Conservation (phyloP, 169 alveolate genomes). For the Eimeria acervulina region DNA sequence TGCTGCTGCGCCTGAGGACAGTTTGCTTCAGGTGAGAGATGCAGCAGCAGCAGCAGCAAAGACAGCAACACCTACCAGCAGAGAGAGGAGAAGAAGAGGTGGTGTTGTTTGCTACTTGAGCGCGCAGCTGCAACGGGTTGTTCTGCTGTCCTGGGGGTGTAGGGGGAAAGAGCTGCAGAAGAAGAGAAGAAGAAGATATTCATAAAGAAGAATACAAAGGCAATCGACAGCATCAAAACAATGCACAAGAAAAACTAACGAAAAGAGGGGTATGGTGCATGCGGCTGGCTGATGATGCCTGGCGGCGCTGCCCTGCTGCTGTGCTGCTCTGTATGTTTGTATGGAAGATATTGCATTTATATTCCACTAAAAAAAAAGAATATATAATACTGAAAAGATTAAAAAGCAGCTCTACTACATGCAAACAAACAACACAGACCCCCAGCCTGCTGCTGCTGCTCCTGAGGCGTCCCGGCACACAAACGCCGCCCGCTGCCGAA, state of each 20-base stretch:
- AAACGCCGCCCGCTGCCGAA: constrained; percentile 48
- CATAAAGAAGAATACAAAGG: not conserved
- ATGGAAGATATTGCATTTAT: not conserved
- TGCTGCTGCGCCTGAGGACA: too few relatives aligned
- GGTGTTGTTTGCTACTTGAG: not conserved
- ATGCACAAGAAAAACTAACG: not conserved
- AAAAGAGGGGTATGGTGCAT: constrained; percentile 54
- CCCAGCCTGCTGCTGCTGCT: constrained; percentile 38
- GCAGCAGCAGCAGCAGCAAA: not conserved
- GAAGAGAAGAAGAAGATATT: constrained; percentile 1
- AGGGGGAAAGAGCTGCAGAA: not conserved
- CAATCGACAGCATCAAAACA: not conserved
- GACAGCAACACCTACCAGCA: not conserved
- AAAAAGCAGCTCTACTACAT: not conserved
- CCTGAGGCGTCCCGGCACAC: constrained; percentile 45
- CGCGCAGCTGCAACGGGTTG: too few relatives aligned
- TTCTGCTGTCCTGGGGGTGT: constrained; percentile 3
- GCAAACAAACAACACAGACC: constrained; percentile 18
- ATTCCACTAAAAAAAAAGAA: not conserved
- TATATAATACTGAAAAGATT: not conserved
- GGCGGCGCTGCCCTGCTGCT: constrained; percentile 27
- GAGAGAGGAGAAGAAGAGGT: not conserved
- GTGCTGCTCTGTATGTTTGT: not conserved
- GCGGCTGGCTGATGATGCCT: not conserved
- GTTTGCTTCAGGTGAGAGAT: too few relatives aligned